phyloP scores from a whole-genome alignment of 2,329 filamentous ascomycete genomes.

The Pestalotiopsis sp. region DNA sequence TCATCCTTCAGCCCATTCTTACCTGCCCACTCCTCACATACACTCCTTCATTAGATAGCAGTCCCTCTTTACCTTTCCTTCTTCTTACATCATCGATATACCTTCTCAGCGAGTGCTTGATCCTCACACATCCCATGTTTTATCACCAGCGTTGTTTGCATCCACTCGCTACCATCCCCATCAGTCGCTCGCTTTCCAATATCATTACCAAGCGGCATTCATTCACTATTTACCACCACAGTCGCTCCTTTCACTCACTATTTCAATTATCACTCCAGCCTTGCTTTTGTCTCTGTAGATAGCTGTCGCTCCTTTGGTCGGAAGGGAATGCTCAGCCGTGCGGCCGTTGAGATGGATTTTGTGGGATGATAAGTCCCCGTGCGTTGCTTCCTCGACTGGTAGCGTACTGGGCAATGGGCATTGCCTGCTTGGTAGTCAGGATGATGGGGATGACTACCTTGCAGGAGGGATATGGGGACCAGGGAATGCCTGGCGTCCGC shows the following conservation, averaged over 20 bases:
- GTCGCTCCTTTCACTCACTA: not conserved
- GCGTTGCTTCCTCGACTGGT: not conserved
- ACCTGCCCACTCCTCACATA: not conserved
- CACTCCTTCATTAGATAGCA: not conserved
- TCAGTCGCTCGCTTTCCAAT: not conserved
- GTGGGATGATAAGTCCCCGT: not conserved
- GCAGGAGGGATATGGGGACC: conserved; percentile 2
- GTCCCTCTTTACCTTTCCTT: not conserved
- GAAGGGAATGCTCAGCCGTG: conserved; percentile 1
- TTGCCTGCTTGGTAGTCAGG: not conserved
- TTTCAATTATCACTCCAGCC: not conserved
- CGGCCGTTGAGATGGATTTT: not conserved
- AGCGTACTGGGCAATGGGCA: not conserved
- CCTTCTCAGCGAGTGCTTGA: not conserved
- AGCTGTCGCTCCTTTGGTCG: not conserved
- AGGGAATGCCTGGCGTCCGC: not conserved
- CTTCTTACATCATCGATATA: not conserved
- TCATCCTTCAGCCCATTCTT: not conserved
- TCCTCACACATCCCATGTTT: too few relatives aligned
- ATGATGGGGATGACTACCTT: not conserved
- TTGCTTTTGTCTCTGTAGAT: not conserved
- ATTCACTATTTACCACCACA: not conserved
- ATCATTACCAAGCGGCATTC: not conserved
- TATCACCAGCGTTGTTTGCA: too few relatives aligned
- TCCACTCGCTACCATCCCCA: too few relatives aligned